Evolutionary conservation across 306 rosid genomes (phyloP).

Genomic region (Cucumis melo): DNA sequence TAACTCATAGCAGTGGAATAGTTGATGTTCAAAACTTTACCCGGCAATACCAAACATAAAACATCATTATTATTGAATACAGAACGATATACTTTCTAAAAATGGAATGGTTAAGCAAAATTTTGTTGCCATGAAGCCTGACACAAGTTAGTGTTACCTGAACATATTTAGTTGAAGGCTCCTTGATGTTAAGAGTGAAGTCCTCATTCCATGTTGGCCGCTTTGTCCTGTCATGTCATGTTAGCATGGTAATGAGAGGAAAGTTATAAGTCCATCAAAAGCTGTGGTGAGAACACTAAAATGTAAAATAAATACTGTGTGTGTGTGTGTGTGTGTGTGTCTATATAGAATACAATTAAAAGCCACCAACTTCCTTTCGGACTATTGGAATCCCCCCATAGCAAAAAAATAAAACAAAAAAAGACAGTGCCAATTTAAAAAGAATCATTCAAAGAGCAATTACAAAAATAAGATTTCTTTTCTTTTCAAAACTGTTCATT

Average conservation of each 20-base stretch:
- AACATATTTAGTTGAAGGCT: constrained; percentile 40
- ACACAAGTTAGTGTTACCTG: constrained; percentile 39
- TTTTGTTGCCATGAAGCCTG: constrained; percentile 4
- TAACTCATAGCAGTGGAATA: background rate
- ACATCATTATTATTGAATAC: background rate
- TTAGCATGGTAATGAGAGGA: constrained; percentile 1
- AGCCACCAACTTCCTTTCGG: no score
- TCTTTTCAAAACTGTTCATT: no score
- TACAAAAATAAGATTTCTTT: no score
- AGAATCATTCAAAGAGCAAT: no score
- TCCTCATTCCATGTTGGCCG: constrained; percentile 91
- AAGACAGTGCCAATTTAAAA: no score
- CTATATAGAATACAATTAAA: no score
- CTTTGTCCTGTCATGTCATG: constrained; percentile 39
- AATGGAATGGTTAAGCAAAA: background rate
- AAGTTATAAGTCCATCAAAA: background rate
- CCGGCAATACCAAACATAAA: background rate
- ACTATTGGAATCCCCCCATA: no score
- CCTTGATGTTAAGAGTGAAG: constrained; percentile 55
- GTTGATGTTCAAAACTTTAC: background rate
- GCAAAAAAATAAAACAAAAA: no score
- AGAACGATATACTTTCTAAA: background rate
- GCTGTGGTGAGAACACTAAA: background rate
- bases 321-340: no score
- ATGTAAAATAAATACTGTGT: no score